Evolutionary conservation across 768 basidiomycete species (phyloP), one percentile per base, ranked within the genome.

Genomic region (Gautieria morchelliformis): DNA sequence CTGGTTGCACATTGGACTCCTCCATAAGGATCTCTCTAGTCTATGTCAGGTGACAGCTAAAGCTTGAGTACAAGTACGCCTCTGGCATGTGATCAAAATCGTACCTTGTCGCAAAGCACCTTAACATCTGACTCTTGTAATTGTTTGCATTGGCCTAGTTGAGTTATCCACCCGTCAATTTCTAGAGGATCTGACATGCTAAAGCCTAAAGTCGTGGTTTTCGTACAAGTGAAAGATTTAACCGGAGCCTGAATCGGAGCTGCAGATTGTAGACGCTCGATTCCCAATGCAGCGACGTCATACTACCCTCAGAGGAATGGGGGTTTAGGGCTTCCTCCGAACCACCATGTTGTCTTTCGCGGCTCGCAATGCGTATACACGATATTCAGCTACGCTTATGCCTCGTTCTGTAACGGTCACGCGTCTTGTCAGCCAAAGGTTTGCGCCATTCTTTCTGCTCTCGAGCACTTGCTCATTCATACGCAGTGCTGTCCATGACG

Each of bases 11-110:
- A 70, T 99, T 99, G 33, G 91, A 93, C 76, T 99, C 96, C 67
- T 96, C 95, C 88, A 96, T 94, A 70, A 99, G 72, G 64, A 99
- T 95, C 75, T 98, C 96, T 68, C 95, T 82, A 55, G 96, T 93
- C 96, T 99, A 68, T 4, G 59, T 51, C 7, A 14, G 54, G 40
- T 60, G 49, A 51, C 35, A 37, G 14, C 4, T 37, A 37, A 9
- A 5, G 61, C 65, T 60, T 37, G n/a, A 35, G 48, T 35, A 52
- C 49, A 65, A 61, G 33, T 65, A 60, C 20, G 44, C 61, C 63
- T 14, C 35, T 9, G 35, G 64, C 58, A 58, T 52, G 61, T 56
- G 59, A 62, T 50, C 39, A 59, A 61, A 71, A 45, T 19, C 83
- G 66, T 66, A 94, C 96, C 90, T 96, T 98, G 81, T 98, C 95